A percentile compares a stretch with the other conserved stretches of the same genome.
These are phyloP conservation scores for Moricandia moricandioides DNA, from an alignment of 345 rosid genomes.

Conservation along the genomic window DNA sequence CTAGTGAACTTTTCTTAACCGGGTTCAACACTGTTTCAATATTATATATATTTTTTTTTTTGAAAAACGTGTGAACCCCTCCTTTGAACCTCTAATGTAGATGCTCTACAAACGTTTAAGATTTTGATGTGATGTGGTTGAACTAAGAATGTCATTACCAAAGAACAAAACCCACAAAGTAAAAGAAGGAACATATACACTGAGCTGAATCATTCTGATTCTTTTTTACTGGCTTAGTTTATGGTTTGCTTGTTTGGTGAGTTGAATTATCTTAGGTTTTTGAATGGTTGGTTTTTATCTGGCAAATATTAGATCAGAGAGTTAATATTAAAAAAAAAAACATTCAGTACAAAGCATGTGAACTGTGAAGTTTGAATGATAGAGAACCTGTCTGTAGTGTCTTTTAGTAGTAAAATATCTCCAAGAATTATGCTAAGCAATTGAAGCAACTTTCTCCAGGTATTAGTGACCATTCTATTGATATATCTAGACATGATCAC, in stretches of 20 bases:
- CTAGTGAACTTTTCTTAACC: too few species aligned
- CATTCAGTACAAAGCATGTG: slow-evolving; percentile 20
- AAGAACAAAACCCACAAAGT: slow-evolving; percentile 19
- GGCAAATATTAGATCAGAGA: not conserved
- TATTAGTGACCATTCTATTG: too few species aligned
- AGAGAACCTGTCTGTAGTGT: too few species aligned
- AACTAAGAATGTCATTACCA: slow-evolving; percentile 13
- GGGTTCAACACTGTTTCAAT: too few species aligned
- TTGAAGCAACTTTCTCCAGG: too few species aligned
- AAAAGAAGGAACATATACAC: slow-evolving; percentile 17
- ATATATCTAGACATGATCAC: not conserved
- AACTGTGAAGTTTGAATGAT: not conserved
- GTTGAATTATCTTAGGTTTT: slow-evolving; percentile 9
- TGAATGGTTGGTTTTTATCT: slow-evolving; percentile 10
- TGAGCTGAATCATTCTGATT: slow-evolving; percentile 14
- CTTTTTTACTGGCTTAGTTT: slow-evolving; percentile 2
- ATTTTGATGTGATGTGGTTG: slow-evolving; percentile 27
- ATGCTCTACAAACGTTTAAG: slow-evolving; percentile 21
- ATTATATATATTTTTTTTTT: too few species aligned
- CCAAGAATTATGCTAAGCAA: too few species aligned
- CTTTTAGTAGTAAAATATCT: too few species aligned
- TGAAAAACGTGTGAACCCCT: too few species aligned
- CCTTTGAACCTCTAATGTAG: too few species aligned
- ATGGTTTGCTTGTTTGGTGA: slow-evolving; percentile 18
- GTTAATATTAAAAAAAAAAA: not conserved